Evolutionary conservation across 176 grass and related monocot species (phyloP), one percentile per base, ranked within the genome.

Genomic region (Musa beccarii): DNA sequence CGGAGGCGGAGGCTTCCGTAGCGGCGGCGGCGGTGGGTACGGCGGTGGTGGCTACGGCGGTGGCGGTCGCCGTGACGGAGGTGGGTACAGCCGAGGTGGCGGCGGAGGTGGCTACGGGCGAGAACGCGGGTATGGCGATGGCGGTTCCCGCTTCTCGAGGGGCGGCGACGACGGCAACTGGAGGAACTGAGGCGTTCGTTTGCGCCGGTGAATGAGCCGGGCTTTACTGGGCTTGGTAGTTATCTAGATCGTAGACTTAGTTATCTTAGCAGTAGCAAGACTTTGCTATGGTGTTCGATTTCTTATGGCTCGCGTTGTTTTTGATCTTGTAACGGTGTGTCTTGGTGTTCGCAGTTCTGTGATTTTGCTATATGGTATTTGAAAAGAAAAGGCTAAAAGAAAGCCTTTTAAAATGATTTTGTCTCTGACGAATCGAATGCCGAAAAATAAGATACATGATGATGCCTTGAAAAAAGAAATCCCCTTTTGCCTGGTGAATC

Each of bases 1-100:
- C 0, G 86, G 53, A 5, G 20, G 77, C 25, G 55, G 74, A 13
- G 55, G 74, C 65, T 61, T 74, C 52, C 69, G 87, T 73, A 72
- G 66, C 24, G 81, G 76, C 19, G 92, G 82, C 0, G 64, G 75
- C 0, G 23, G 78, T 76, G 92, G 90, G 62, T 66, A 74, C 72
- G 87, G 88, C 51, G 71, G 76, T 72, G 84, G 86, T 24, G 83
- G 83, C 1, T 59, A 69, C 7, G 77, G 56, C 66, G 12, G 12
- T 16, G 66, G 66, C 66, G 13, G 66, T 12, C 64, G 61, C 19
- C 75, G 75, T 66, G 63, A 66, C 11, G 66, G 66, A 49, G 66
- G 66, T 14, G 66, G 66, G 29, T 69, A n/a, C 66, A 49, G 66
- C 66, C 66, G 66, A 6, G 28, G 66, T 19, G 66, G 66, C 21